These are phyloP conservation scores for Starmerella sp. DNA, from an alignment of 805 yeast genomes.

Conservation along the genomic window DNA sequence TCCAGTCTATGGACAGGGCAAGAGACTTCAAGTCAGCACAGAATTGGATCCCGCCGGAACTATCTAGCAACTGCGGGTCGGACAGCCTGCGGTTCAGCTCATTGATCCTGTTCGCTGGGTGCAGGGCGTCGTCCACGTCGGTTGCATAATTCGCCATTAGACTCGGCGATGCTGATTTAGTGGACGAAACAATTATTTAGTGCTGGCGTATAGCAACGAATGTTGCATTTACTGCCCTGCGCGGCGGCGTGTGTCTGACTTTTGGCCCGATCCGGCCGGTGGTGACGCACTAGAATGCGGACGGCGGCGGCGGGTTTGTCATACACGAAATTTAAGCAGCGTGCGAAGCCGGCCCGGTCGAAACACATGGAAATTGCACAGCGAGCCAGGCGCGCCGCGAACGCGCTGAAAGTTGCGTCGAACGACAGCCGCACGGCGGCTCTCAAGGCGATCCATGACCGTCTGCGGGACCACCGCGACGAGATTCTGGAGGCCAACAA, in stretches of 20 bases:
- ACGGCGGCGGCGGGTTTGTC: not conserved
- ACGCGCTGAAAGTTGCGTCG: conserved; percentile 64
- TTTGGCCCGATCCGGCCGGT: too few relatives aligned
- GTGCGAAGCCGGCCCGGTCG: not conserved
- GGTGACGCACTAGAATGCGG: not conserved
- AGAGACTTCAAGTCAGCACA: not conserved
- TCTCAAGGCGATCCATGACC: conserved; percentile 59
- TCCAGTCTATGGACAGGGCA: not conserved
- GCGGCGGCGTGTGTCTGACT: not conserved
- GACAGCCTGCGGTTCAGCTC: not conserved
- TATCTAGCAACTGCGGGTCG: not conserved
- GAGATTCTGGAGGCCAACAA: conserved; percentile 62
- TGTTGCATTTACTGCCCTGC: not conserved
- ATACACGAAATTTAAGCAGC: not conserved
- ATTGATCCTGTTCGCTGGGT: too few relatives aligned
- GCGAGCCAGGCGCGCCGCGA: conserved; percentile 73
- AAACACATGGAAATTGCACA: conserved; percentile 46
- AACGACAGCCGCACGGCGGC: conserved; percentile 66
- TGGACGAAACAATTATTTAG: too few relatives aligned
- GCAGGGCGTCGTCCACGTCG: too few relatives aligned
- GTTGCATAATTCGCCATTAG: too few relatives aligned
- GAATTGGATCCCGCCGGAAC: not conserved
- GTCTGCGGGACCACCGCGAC: conserved; percentile 46
- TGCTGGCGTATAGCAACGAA: not conserved
- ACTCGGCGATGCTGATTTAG: too few relatives aligned